A percentile compares a stretch with the other conserved stretches of the same genome.
phyloP scores from a whole-genome alignment of 495 filamentous ascomycete species.

The Neurospora sublineolata region DNA sequence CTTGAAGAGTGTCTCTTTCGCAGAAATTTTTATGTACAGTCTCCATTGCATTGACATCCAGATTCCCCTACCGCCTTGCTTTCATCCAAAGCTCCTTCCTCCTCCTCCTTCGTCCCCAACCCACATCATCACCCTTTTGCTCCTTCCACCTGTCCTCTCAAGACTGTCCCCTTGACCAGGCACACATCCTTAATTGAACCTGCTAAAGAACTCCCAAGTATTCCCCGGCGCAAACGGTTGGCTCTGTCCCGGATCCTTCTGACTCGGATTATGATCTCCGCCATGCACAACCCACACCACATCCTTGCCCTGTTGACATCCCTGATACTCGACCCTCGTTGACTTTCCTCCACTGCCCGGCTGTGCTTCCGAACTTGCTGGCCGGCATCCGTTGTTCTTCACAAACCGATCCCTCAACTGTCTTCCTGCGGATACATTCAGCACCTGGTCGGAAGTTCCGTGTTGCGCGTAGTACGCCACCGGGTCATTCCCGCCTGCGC shows the following conservation, averaged over 20 bases:
- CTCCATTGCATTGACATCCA: not conserved
- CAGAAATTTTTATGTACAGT: not conserved
- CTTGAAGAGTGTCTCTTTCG: not conserved
- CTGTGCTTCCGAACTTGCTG: constrained; percentile 9
- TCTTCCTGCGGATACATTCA: constrained; percentile 25
- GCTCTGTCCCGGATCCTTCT: constrained; percentile 11
- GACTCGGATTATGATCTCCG: constrained; percentile 20
- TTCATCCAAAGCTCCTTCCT: not conserved
- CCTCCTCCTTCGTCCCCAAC: not conserved
- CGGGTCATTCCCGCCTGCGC: constrained; percentile 29
- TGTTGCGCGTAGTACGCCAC: constrained; percentile 37
- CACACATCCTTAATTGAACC: constrained; percentile 5
- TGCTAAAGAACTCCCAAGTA: constrained; percentile 25
- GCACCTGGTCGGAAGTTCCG: constrained; percentile 27
- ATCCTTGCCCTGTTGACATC: constrained; percentile 20
- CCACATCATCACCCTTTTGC: not conserved
- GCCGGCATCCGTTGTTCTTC: constrained; percentile 28
- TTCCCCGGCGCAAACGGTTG: constrained; percentile 19
- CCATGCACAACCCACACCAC: constrained; percentile 20
- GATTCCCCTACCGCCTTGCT: not conserved
- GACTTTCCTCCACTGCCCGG: constrained; percentile 8
- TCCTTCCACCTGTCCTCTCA: not conserved
- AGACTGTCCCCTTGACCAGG: not conserved
- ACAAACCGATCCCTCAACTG: constrained; percentile 29
- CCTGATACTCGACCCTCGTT: constrained; percentile 21